phyloP scores from a whole-genome alignment of 345 rosid genomes.

The Citrus hindsii region DNA sequence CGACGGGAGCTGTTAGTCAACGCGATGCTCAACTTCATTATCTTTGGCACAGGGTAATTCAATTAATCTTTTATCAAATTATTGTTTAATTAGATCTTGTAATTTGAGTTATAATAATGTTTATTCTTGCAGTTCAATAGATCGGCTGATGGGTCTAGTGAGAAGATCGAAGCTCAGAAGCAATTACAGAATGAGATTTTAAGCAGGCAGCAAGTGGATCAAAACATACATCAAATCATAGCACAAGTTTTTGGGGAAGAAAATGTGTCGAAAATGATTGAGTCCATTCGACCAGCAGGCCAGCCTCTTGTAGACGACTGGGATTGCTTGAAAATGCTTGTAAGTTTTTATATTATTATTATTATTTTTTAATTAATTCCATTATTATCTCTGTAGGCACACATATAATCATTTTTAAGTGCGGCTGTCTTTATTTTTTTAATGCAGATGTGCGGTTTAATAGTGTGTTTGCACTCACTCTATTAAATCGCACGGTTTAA shows the following conservation, averaged over 20 bases:
- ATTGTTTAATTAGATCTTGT: background rate
- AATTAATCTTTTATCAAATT: background rate
- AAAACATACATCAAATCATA: slow-evolving; percentile 28
- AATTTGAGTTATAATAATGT: background rate
- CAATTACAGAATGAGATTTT: slow-evolving; percentile 21
- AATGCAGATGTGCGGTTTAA: too few relatives aligned
- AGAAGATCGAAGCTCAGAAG: slow-evolving; percentile 41
- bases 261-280: background rate
- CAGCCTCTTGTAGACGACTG: slow-evolving; percentile 45
- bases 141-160: slow-evolving; percentile 32
- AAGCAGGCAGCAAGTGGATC: slow-evolving; percentile 36
- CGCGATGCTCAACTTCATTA: slow-evolving; percentile 41
- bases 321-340: slow-evolving; percentile 45
- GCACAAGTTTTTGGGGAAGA: slow-evolving; percentile 24
- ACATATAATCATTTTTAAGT: too few relatives aligned
- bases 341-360: background rate
- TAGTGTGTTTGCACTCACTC: too few relatives aligned
- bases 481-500: too few relatives aligned
- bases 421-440: too few relatives aligned
- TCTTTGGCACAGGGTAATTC: slow-evolving; percentile 33
- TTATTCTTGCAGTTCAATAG: slow-evolving; percentile 27
- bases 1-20: slow-evolving; percentile 19
- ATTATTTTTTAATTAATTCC: too few relatives aligned
- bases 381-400: too few relatives aligned
- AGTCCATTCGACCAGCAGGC: slow-evolving; percentile 19